Conservation (phyloP, 2,329 filamentous ascomycete species). For the Penicillium sp. region DNA sequence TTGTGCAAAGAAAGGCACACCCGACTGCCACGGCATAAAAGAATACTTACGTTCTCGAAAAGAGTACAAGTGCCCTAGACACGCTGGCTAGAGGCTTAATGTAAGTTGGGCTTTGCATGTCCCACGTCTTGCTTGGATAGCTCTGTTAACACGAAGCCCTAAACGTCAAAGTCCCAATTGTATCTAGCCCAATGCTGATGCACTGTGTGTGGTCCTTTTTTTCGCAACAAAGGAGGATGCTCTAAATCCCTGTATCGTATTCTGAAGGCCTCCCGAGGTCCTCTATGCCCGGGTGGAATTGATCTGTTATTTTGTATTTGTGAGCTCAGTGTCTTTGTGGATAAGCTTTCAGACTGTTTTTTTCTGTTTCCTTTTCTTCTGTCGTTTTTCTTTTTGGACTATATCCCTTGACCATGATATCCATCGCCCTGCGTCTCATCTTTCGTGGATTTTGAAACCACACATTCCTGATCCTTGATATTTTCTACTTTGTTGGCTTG, state of each 20-base stretch:
- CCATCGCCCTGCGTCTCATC: neutral
- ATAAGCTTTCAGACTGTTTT: neutral
- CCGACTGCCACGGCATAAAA: constrained; percentile 30
- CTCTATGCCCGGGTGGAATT: neutral
- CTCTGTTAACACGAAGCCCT: constrained; percentile 5
- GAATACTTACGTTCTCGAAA: constrained; percentile 30
- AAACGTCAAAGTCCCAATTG: neutral
- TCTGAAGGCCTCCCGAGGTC: neutral
- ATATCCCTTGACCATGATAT: neutral
- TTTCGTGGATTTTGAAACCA: neutral
- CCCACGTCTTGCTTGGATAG: constrained; percentile 2
- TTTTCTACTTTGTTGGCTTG: neutral
- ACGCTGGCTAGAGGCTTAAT: constrained; percentile 15
- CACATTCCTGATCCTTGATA: neutral
- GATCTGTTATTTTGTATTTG: neutral
- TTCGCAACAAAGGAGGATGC: neutral
- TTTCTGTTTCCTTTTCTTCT: neutral
- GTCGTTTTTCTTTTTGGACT: neutral
- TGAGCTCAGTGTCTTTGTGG: neutral
- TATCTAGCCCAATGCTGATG: neutral
- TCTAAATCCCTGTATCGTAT: neutral
- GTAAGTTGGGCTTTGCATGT: neutral
- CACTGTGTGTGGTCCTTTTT: neutral
- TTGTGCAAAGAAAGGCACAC: constrained; percentile 33
- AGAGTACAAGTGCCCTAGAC: constrained; percentile 34